Conservation (phyloP, 75 land plant genomes). For the Chamaecyparis obtusa region DNA sequence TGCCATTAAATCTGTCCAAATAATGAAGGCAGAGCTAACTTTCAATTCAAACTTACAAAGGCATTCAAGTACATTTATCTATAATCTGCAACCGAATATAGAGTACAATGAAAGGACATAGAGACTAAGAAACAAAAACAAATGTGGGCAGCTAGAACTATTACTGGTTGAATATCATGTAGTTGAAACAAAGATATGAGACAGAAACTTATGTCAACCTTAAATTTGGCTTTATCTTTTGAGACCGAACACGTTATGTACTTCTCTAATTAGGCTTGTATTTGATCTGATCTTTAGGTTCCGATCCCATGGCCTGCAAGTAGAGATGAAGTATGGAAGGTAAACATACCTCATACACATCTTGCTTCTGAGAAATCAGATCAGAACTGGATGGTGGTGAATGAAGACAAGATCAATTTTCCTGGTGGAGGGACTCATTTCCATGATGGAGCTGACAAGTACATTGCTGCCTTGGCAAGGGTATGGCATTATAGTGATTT, state of each 20-base stretch:
- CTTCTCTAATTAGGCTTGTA: neutral
- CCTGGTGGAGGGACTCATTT: slow-evolving; percentile 97
- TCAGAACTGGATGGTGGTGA: slow-evolving; percentile 92
- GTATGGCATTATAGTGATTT: slow-evolving; percentile 26
- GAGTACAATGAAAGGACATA: neutral
- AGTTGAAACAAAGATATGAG: neutral
- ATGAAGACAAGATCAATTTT: slow-evolving; percentile 83
- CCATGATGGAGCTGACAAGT: slow-evolving; percentile 92
- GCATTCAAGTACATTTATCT: neutral
- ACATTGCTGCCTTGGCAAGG: slow-evolving; percentile 67
- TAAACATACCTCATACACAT: slow-evolving; percentile 88
- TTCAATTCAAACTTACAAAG: neutral
- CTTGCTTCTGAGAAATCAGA: slow-evolving; percentile 88
- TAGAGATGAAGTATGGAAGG: slow-evolving; percentile 94
- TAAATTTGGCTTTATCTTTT: neutral
- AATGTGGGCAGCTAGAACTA: neutral
- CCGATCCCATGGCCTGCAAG: slow-evolving; percentile 87
- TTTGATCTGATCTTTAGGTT: slow-evolving; percentile 36
- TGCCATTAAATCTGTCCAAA: neutral
- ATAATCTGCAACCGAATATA: neutral
- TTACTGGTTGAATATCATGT: neutral
- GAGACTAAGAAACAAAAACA: neutral
- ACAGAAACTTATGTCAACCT: neutral
- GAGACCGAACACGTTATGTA: neutral
- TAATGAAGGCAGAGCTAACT: neutral